Percentiles rank a stretch among this genome's conserved stretches.
These are phyloP conservation scores for Phanerodontia chrysosporium DNA, from an alignment of 768 basidiomycete species.

Conservation along the genomic window DNA sequence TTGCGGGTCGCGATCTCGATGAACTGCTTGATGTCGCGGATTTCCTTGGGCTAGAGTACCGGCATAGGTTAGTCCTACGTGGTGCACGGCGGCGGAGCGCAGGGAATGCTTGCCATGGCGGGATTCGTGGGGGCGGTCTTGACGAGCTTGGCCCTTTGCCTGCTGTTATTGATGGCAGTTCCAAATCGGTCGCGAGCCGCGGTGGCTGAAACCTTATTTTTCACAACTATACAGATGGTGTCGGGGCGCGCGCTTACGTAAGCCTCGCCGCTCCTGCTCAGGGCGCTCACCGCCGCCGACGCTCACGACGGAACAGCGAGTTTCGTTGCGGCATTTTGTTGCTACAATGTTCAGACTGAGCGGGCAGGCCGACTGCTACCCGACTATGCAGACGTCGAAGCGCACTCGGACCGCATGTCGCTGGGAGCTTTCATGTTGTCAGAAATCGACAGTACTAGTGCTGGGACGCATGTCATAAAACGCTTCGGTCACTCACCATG, in stretches of 20 bases:
- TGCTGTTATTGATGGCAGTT: conserved; percentile 10
- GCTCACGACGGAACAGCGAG: no score
- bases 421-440: no score
- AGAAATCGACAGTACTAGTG: no score
- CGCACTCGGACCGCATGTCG: no score
- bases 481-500: no score
- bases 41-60: conserved; percentile 81
- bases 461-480: no score
- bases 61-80: neutral
- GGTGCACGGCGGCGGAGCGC: neutral
- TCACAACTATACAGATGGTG: neutral
- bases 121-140: conserved; percentile 12
- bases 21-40: conserved; percentile 98
- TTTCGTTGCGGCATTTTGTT: no score
- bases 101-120: conserved; percentile 13
- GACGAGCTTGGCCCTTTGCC: conserved; percentile 11
- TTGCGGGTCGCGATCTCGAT: conserved; percentile 95
- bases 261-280: neutral
- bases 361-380: no score
- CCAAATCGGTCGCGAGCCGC: neutral
- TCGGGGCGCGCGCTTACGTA: neutral
- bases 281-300: neutral
- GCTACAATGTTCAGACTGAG: no score
- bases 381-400: no score
- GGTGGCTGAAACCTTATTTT: conserved; percentile 16